Conservation (phyloP, 2,329 filamentous ascomycete genomes). For the Hypocreales sp. region DNA sequence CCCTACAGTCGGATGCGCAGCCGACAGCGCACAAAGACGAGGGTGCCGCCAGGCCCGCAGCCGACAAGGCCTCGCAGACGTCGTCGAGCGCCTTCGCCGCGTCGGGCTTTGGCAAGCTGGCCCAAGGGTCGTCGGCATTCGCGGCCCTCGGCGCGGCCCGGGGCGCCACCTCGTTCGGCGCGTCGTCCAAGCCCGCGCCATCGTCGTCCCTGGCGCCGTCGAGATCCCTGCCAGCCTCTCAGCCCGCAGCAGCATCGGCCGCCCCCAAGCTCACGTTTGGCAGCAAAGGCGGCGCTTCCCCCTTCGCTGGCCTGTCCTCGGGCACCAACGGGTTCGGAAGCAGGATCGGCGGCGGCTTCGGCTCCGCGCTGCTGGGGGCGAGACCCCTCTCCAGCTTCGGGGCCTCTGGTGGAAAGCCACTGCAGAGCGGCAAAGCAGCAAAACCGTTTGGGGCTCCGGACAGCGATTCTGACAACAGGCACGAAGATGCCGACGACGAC, state of each 20-base stretch:
- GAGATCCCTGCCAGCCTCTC: slow-evolving; percentile 5
- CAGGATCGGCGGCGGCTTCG: slow-evolving; percentile 18
- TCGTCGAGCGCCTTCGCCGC: slow-evolving; percentile 49
- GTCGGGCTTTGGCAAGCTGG: slow-evolving; percentile 53
- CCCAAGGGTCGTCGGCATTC: slow-evolving; percentile 49
- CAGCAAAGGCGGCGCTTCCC: slow-evolving; percentile 23
- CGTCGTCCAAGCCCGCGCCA: slow-evolving; percentile 20
- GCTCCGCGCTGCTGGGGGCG: slow-evolving; percentile 19
- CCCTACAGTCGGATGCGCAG: too few relatives aligned
- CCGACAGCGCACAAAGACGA: too few relatives aligned
- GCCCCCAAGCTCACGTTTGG: slow-evolving; percentile 35
- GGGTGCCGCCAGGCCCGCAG: too few relatives aligned
- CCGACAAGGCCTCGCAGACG: slow-evolving; percentile 19
- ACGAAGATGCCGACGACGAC: slow-evolving; percentile 19
- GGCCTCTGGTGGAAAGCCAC: slow-evolving; percentile 33
- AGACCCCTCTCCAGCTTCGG: slow-evolving; percentile 53
- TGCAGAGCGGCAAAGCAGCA: slow-evolving; percentile 43
- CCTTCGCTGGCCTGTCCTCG: slow-evolving; percentile 28
- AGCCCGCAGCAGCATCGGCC: slow-evolving; percentile 10
- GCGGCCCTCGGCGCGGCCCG: slow-evolving; percentile 34
- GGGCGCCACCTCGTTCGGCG: slow-evolving; percentile 36
- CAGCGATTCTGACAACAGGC: slow-evolving; percentile 40
- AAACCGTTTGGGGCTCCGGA: slow-evolving; percentile 68
- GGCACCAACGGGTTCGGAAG: slow-evolving; percentile 33
- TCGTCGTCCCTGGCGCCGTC: slow-evolving; percentile 15